Conservation (phyloP, 306 rosid species). For the Dryas octopetala region DNA sequence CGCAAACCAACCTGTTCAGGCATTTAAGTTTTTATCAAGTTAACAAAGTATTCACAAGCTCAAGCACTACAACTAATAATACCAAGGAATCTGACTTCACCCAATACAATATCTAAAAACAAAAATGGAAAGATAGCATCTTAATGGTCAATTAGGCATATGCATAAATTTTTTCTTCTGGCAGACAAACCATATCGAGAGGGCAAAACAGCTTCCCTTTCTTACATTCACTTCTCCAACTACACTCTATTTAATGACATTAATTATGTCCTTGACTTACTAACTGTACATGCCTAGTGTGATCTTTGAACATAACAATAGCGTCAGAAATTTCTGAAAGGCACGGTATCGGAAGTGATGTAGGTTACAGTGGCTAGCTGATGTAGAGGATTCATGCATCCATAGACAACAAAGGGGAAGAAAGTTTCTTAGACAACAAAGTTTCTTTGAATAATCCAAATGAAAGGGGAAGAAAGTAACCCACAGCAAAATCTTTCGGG, state of each 20-base stretch:
- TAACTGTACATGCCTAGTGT: not conserved
- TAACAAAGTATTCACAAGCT: constrained; percentile 11
- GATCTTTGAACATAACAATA: not conserved
- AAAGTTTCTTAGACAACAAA: not conserved
- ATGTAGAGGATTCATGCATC: constrained; percentile 15
- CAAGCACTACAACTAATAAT: constrained; percentile 20
- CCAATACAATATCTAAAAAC: not conserved
- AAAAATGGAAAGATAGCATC: not conserved
- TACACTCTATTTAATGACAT: not conserved
- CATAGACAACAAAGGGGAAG: not conserved
- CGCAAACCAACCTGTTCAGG: constrained; percentile 84
- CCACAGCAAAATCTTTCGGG: constrained; percentile 88
- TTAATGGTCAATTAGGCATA: not conserved
- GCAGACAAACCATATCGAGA: not conserved
- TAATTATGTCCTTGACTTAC: not conserved
- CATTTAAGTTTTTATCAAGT: constrained; percentile 26
- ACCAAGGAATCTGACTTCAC: constrained; percentile 2
- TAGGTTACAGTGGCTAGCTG: not conserved
- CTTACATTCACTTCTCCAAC: not conserved
- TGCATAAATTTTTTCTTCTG: not conserved
- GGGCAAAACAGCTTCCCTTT: not conserved
- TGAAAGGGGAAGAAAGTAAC: constrained; percentile 38
- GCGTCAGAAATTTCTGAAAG: constrained; percentile 1
- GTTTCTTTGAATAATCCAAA: constrained; percentile 20
- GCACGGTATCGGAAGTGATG: not conserved